Base-by-base conservation (phyloP, 768 basidiomycete species). In the Collybiopsis luxurians region DNA sequence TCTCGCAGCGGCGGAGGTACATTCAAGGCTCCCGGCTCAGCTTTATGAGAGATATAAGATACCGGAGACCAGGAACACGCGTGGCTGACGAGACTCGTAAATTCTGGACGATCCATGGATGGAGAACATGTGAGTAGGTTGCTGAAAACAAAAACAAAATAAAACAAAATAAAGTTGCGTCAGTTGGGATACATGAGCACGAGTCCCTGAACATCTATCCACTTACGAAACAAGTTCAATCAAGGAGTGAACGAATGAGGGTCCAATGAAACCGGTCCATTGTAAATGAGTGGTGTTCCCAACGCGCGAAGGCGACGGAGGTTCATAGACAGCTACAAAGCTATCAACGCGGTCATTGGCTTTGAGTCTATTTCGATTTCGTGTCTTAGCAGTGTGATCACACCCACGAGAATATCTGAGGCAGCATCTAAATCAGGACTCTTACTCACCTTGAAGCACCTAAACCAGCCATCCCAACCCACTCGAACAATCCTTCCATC, bases 391-490 rank as follows among this genome's bases (percentile, higher is more conserved):
- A 7, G 51, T 28, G n/a, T n/a, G n/a, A n/a, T 50, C 28, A 46
- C n/a, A 45, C n/a, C 44, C 38, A 27, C 17, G 21, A 21, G 24
- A 49, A 24, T 3, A 6, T 11, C n/a, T 5, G 30, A 12, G 10
- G 15, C 21, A 17, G 4, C 21, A 13, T 11, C 13, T 28, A 3
- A 26, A 10, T 28, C 9, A 38, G 36, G 17, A 38, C 17, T 17
- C 7, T 7, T 21, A 19, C 31, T 23, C 40, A 86, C 89, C 89
- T 76, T 64, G 87, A 85, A 1, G 89, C 75, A 13, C 83, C 86
- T 4, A 90, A 64, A 56, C 75, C 76, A 2, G 82, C 85, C 82
- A 90, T 79, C 6, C 88, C 89, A 7, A 83, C 75, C 89, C 89
- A 91, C 65, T 90, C 89, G 51, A 87, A 85, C 15, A 89, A 68